These are phyloP conservation scores for Raphanus hybrid DNA, from an alignment of 441 rosid species.

Conservation along the genomic window DNA sequence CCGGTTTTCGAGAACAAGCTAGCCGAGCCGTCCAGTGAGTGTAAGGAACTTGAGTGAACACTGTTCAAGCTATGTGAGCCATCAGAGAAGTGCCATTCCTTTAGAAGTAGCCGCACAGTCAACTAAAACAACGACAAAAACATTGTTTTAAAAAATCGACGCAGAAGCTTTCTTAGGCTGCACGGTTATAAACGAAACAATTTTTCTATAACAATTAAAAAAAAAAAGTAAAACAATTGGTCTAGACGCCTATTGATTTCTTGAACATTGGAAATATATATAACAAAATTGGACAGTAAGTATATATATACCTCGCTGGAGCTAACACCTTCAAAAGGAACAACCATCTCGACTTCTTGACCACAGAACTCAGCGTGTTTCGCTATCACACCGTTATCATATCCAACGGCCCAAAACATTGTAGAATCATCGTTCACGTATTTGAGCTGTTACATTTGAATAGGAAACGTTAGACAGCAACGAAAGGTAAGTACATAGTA, in stretches of 20 bases:
- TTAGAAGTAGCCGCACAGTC: slow-evolving; percentile 72
- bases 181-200: too few relatives aligned
- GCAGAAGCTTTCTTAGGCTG: too few relatives aligned
- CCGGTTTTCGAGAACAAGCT: slow-evolving; percentile 67
- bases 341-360: slow-evolving; percentile 80
- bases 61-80: slow-evolving; percentile 78
- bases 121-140: slow-evolving; percentile 50
- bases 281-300: neutral
- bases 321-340: slow-evolving; percentile 87
- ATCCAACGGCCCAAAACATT: slow-evolving; percentile 88
- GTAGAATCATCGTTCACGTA: slow-evolving; percentile 90
- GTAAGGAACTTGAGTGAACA: slow-evolving; percentile 47
- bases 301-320: slow-evolving; percentile 70
- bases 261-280: neutral
- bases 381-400: slow-evolving; percentile 72
- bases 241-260: too few relatives aligned
- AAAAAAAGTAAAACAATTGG: too few relatives aligned
- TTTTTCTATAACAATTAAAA: too few relatives aligned
- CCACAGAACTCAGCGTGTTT: slow-evolving; percentile 84
- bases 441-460: slow-evolving; percentile 57
- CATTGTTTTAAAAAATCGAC: too few relatives aligned
- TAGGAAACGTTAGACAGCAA: slow-evolving; percentile 6
- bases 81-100: slow-evolving; percentile 97
- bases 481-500: neutral
- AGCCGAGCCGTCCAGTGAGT: slow-evolving; percentile 60